Evolutionary conservation across 192 early-diverging fungal species (phyloP), one percentile per base, ranked within the genome.

Genomic region (Oehlia diaphana): DNA sequence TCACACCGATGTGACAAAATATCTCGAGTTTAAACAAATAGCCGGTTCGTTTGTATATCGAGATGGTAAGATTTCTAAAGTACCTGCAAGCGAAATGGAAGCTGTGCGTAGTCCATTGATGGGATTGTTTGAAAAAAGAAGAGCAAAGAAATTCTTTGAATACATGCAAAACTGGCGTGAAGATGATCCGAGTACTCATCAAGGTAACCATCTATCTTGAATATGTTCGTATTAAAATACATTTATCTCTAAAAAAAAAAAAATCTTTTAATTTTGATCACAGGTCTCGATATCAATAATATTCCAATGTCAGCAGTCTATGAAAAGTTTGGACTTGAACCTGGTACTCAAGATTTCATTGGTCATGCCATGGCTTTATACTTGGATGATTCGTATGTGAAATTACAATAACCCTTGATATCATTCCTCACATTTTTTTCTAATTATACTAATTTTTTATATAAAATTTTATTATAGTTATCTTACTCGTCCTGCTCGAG

Each of bases 281-380:
- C 28, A 82, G 94, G 93, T 33, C 79, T 99, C 63, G 92, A 98
- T 82, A 79, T 97, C 61, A 89, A 94, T 76, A 87, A 79, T 33
- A 88, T 87, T 53, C 84, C 93, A 23, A 98, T 98, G 95, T 76
- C 83, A 21, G 87, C 90, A n/a, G 91, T 98, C 9, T 99, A 97
- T 88, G 88, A 91, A 77, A 89, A 96, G 78, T 98, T 98, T 81
- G 91, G 92, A n/a, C 89, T 99, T 69, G 95, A 96, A 84, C 78
- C 94, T 50, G 95, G 95, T 47, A 98, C 97, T 61, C 96, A 98
- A 83, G 98, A 99, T 82, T 98, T 99, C 83, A 90, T 99, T 78
- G 98, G 98, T 33, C 98, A 99, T 83, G 92, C 98, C 66, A 91
- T 99, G 88, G 97, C 97, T 7, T 91, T 99, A 79, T 91, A 99